Percentiles rank a stretch among this genome's conserved stretches.
Conservation (phyloP, 306 rosid genomes). For the Rubus parviflorus region DNA sequence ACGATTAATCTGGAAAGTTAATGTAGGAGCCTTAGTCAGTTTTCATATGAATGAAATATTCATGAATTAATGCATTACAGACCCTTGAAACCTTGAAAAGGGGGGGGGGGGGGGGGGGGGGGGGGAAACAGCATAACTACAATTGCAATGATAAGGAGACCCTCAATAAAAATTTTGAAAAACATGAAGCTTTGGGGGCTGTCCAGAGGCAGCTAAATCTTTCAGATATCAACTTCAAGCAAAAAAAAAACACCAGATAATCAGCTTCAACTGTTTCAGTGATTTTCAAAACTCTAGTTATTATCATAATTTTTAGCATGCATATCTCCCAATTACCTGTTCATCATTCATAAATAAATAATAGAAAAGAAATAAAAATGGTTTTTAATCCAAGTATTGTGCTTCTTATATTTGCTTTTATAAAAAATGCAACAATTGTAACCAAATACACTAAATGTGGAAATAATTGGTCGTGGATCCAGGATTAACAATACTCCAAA, state of each 20-base stretch:
- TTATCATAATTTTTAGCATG: neutral
- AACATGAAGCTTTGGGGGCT: slow-evolving; percentile 2
- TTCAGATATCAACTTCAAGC: slow-evolving; percentile 11
- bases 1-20: slow-evolving; percentile 63
- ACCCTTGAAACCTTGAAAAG: slow-evolving; percentile 4
- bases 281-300: neutral
- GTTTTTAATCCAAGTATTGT: too few species aligned
- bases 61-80: slow-evolving; percentile 7
- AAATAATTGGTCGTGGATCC: neutral
- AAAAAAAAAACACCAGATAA: neutral
- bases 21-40: slow-evolving; percentile 13
- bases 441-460: neutral
- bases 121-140: neutral
- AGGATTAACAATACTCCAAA: neutral
- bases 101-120: slow-evolving; percentile 12
- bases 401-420: too few species aligned
- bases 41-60: slow-evolving; percentile 6
- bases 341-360: neutral
- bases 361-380: neutral
- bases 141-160: slow-evolving; percentile 5
- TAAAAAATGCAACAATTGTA: too few species aligned
- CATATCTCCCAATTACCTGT: neutral
- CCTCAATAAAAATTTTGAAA: slow-evolving; percentile 17
- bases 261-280: neutral
- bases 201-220: neutral